phyloP scores from a whole-genome alignment of 345 rosid genomes.

The Psidium friedrichsthalianum region DNA sequence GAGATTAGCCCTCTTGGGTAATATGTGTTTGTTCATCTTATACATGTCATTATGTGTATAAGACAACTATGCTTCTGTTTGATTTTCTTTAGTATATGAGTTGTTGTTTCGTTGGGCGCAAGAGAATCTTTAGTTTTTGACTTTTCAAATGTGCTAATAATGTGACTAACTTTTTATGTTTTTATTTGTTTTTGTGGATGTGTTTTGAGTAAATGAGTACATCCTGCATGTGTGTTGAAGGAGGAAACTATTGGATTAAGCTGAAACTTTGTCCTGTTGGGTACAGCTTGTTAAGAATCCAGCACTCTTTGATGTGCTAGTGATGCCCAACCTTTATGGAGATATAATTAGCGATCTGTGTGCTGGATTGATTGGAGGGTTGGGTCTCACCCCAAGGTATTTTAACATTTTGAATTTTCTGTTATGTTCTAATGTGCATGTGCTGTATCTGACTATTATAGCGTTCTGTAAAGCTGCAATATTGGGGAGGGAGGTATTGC shows the following conservation, averaged over 20 bases:
- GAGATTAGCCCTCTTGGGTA: neutral
- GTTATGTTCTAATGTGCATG: neutral
- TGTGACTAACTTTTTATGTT: neutral
- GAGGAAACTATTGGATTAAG: neutral
- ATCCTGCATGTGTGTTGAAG: neutral
- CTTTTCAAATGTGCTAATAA: neutral
- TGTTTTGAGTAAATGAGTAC: neutral
- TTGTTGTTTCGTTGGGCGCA: neutral
- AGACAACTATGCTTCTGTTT: neutral
- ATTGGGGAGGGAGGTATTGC: slow-evolving; percentile 98
- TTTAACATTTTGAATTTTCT: neutral
- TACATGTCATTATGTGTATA: neutral
- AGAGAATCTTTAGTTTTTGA: neutral
- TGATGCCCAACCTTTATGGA: slow-evolving; percentile 99
- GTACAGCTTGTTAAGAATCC: slow-evolving; percentile 98
- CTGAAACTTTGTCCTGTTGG: neutral
- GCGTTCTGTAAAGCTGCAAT: slow-evolving; percentile 54
- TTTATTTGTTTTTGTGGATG: neutral
- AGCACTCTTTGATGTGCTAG: slow-evolving; percentile 91
- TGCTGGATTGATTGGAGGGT: slow-evolving; percentile 91
- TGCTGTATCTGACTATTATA: neutral
- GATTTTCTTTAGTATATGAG: neutral
- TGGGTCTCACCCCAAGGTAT: slow-evolving; percentile 98
- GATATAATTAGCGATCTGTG: slow-evolving; percentile 98
- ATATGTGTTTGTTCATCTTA: neutral